phyloP scores from a whole-genome alignment of 1,139 yeast species.

The Magnusiomyces magnusii region DNA sequence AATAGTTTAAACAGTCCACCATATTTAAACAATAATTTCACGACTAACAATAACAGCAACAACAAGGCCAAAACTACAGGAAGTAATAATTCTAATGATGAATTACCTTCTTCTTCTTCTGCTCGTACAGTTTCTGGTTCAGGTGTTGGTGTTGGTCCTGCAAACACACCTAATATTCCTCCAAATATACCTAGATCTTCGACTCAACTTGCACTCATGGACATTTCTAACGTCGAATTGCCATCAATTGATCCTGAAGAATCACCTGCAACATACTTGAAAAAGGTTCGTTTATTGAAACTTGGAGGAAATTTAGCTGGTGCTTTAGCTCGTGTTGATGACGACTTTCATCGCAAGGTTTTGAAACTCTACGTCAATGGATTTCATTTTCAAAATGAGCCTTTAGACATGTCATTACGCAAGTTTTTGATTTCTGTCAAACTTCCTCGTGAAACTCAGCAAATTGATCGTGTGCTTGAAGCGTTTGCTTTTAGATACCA shows the following conservation, averaged over 20 bases:
- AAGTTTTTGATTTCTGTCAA: conserved; percentile 48
- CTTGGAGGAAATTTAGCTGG: conserved; percentile 36
- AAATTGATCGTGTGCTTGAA: conserved; percentile 55
- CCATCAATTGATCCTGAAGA: conserved; percentile 34
- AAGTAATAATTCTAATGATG: not conserved
- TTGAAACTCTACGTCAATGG: conserved; percentile 35
- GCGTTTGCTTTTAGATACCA: conserved; percentile 46
- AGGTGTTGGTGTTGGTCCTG: too few relatives aligned
- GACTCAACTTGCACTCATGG: conserved; percentile 5
- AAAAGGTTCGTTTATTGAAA: conserved; percentile 30
- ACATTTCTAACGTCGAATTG: conserved; percentile 9
- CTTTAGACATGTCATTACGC: conserved; percentile 56
- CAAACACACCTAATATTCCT: not conserved
- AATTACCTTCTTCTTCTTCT: conserved; percentile 1
- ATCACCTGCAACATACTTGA: conserved; percentile 34
- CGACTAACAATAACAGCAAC: not conserved
- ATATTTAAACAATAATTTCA: not conserved
- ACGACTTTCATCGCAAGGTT: conserved; percentile 34
- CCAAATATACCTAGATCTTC: not conserved
- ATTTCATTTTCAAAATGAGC: conserved; percentile 45
- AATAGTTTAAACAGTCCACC: not conserved
- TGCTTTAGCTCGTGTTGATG: conserved; percentile 35
- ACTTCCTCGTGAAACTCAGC: conserved; percentile 62
- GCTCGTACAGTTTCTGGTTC: conserved; percentile 1
- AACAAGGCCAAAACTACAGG: not conserved